Evolutionary conservation across 2,329 filamentous ascomycete genomes (phyloP), one percentile per base, ranked within the genome.

Genomic region (Colletotrichum brevisporum): DNA sequence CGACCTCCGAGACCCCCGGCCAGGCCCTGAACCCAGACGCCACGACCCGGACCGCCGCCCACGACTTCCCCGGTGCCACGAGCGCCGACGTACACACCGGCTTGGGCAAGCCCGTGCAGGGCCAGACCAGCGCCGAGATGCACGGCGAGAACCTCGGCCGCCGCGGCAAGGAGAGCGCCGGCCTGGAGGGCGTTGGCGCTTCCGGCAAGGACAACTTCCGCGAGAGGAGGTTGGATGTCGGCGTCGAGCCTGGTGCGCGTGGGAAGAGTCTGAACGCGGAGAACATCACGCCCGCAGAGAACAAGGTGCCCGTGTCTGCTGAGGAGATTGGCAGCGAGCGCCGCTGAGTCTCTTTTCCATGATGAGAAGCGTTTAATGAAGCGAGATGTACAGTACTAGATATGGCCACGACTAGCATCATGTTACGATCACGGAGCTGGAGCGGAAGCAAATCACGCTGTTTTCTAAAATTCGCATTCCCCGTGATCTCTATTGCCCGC

Each of bases 71-170:
- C 2, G 85, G 84, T 15, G 79, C 83, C 3, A 87, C 84, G 0
- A 84, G 82, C 24, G 77, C 76, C 26, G 79, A 82, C 67, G 78
- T 87, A 0, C 75, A 87, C 76, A 74, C 74, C 15, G 81, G 83
- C 0, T 73, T 79, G n/a, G 83, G 84, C 2, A 81, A 82, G 69
- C 84, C 85, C 0, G 66, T 80, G 5, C 73, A 80, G 21, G 85
- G 84, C 5, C 80, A 83, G 77, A 82, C 80, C 6, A 77, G 76
- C 52, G 73, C 76, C 16, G 84, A 87, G 74, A 21, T 79, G 55
- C 80, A 81, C 61, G 81, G 81, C n/a, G 75, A 75, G 8, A 77
- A 77, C 36, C 4, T 47, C 15, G 24, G 62, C 2, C 55, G 21
- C 43, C 75, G 74, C 24, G 82, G 81, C 74, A 80, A 79, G 58